Base-by-base conservation (phyloP, 2,329 filamentous ascomycete species). In the Microdochium bolleyi region DNA sequence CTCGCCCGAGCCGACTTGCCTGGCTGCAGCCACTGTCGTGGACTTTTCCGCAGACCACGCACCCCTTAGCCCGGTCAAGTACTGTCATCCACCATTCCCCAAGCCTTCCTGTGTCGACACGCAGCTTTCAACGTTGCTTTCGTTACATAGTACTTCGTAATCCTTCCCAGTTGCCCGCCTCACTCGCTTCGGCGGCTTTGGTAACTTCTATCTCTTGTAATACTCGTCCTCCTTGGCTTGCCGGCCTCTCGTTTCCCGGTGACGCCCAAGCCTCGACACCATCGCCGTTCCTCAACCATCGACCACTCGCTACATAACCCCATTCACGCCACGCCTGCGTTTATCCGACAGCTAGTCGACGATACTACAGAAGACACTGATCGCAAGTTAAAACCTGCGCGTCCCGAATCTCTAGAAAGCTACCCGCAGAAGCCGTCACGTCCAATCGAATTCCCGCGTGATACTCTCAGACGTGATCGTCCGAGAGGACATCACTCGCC, bases 181-280 rank as follows among this genome's bases (percentile, higher is more conserved):
- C 81, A 79, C 73, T 84, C 80, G 80, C 74, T 83, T 71, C 75
- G 76, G 75, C 74, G 73, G 71, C 64, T 70, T 71, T 19, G 21
- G 41, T 63, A 62, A 60, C 57, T 46, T 56, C 62, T 64, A 62
- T 66, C 60, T 58, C 64, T 62, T 60, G 41, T 64, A 61, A 60
- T 64, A 55, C 57, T 58, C 56, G 58, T 46, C 50, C 52, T 56
- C 59, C 49, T 56, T 57, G 56, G 56, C 48, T 56, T 53, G 55
- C 51, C 51, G 52, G 49, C 24, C 41, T 21, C 22, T 46, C 41
- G 41, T 46, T 46, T 46, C 21, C 19, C 21, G 41, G 41, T 46
- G 19, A 46, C 41, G 19, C 19, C 44, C 51, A 55, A 50, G 49
- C 54, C 50, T 55, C 48, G 37, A 49, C 54, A 52, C 53, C 54